These are phyloP conservation scores for Sugiyamaella valdiviana DNA, from an alignment of 805 yeast genomes.

Conservation along the genomic window DNA sequence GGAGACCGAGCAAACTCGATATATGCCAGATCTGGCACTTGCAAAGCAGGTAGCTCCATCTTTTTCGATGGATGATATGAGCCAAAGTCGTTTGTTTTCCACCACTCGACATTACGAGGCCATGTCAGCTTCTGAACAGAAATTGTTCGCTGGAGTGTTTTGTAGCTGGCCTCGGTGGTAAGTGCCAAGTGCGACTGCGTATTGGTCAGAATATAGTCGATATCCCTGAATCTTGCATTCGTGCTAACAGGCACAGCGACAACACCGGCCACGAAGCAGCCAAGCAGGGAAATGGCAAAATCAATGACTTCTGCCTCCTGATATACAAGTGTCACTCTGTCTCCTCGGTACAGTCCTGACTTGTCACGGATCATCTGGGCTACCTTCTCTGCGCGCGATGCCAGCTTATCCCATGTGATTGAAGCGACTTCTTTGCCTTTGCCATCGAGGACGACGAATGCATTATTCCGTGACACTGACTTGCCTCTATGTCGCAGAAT, in stretches of 20 bases:
- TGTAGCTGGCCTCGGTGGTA: conserved; percentile 72
- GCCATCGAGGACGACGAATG: conserved; percentile 63
- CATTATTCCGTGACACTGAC: conserved; percentile 58
- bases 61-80: conserved; percentile 51
- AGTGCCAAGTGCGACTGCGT: conserved; percentile 75
- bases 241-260: conserved; percentile 91
- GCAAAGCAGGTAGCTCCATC: conserved; percentile 55
- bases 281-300: conserved; percentile 77
- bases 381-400: conserved; percentile 74
- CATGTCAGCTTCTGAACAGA: conserved; percentile 45
- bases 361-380: conserved; percentile 77
- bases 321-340: conserved; percentile 76
- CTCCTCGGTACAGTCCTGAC: conserved; percentile 68
- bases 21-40: conserved; percentile 80
- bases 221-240: conserved; percentile 60
- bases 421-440: conserved; percentile 74
- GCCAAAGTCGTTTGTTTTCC: conserved; percentile 88
- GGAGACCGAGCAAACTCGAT: conserved; percentile 90
- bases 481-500: conserved; percentile 69
- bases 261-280: conserved; percentile 87
- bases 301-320: conserved; percentile 80
- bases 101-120: conserved; percentile 68
- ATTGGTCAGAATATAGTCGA: conserved; percentile 60
- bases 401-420: conserved; percentile 86
- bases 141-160: conserved; percentile 61